A percentile compares a stretch with the other conserved stretches of the same genome.
phyloP scores from a whole-genome alignment of 2,329 filamentous ascomycete genomes.

The Aureobasidium sp. region DNA sequence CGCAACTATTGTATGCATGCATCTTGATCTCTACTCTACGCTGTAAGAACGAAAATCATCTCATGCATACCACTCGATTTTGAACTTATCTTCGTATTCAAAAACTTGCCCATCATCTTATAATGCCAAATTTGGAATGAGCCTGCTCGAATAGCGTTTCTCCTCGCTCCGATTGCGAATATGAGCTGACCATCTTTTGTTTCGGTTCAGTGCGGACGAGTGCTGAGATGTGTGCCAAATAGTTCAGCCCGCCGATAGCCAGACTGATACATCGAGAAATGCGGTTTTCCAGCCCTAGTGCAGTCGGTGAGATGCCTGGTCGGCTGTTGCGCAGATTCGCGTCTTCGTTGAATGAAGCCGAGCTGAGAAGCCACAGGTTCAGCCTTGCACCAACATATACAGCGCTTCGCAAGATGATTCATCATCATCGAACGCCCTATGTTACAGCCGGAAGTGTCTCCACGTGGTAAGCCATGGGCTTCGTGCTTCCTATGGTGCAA shows the following conservation, averaged over 20 bases:
- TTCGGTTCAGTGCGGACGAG: constrained; percentile 3
- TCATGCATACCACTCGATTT: not conserved
- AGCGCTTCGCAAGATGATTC: not conserved
- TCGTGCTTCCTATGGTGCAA: not conserved
- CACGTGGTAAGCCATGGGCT: not conserved
- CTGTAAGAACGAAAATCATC: not conserved
- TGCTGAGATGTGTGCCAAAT: not conserved
- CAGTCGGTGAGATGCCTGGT: not conserved
- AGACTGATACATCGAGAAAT: not conserved
- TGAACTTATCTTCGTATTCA: not conserved
- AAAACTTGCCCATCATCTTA: too few species aligned
- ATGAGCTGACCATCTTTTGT: not conserved
- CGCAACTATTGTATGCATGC: not conserved
- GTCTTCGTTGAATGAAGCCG: not conserved
- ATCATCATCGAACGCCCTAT: not conserved
- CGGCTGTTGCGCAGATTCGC: not conserved
- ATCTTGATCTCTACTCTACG: not conserved
- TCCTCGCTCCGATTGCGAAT: not conserved
- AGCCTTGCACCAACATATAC: not conserved
- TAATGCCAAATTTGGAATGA: too few species aligned
- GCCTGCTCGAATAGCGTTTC: not conserved
- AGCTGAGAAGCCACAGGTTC: not conserved
- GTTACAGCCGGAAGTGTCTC: not conserved
- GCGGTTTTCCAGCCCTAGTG: not conserved
- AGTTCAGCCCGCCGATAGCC: not conserved